Conservation (phyloP, 176 grass and related monocot genomes). For the Triticum turgidum region DNA sequence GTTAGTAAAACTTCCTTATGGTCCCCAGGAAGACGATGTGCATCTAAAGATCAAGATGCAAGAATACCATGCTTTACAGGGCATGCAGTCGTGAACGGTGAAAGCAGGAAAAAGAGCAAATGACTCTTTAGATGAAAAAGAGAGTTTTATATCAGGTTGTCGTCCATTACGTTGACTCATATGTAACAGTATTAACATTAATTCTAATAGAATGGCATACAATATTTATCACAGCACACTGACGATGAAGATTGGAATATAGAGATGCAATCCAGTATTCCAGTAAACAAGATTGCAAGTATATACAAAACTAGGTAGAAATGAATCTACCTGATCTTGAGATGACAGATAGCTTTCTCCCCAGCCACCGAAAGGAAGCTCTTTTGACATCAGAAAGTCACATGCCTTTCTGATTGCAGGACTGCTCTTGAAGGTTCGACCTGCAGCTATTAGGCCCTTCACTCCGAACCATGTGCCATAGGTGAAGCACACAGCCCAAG, state of each 20-base stretch:
- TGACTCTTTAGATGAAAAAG: too few species aligned
- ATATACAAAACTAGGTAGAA: slow-evolving; percentile 16
- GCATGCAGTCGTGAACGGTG: neutral
- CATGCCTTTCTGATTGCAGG: slow-evolving; percentile 76
- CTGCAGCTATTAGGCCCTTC: slow-evolving; percentile 71
- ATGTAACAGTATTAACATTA: neutral
- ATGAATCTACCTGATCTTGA: slow-evolving; percentile 73
- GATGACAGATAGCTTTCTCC: slow-evolving; percentile 98
- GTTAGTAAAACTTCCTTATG: neutral
- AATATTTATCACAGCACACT: neutral
- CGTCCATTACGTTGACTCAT: neutral
- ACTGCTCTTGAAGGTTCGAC: slow-evolving; percentile 69
- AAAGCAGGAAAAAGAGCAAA: too few species aligned
- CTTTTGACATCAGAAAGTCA: slow-evolving; percentile 81
- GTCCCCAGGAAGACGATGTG: neutral
- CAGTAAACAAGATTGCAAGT: slow-evolving; percentile 1
- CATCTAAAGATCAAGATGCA: neutral
- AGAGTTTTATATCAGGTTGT: neutral
- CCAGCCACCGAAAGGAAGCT: slow-evolving; percentile 88
- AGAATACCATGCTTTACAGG: neutral
- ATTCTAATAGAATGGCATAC: neutral
- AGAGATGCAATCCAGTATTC: neutral
- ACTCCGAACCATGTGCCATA: slow-evolving; percentile 95
- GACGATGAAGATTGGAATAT: slow-evolving; percentile 2
- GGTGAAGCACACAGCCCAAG: slow-evolving; percentile 96